Conservation (phyloP, 2,329 filamentous ascomycete species). For the Pseudogymnoascus sp. region DNA sequence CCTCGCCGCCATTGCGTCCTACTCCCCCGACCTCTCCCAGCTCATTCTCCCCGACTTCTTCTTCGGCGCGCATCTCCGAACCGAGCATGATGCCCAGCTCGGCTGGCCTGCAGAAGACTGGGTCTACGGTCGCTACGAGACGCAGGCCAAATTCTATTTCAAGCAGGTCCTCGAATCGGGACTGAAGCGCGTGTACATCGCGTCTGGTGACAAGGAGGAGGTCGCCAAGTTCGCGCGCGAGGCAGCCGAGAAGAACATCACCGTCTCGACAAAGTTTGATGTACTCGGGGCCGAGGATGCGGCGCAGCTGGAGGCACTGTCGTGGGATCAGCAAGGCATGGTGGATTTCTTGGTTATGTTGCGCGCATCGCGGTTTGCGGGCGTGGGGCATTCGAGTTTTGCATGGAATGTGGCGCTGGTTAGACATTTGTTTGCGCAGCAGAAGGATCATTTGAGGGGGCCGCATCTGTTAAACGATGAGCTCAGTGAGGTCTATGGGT, state of each 20-base stretch:
- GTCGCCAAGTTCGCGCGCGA: conserved; percentile 11
- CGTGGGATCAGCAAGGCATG: conserved; percentile 16
- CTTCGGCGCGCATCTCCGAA: conserved; percentile 22
- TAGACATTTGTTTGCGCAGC: conserved; percentile 18
- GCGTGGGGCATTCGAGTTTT: conserved; percentile 13
- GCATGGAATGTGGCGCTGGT: conserved; percentile 19
- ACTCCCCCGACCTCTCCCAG: conserved; percentile 8
- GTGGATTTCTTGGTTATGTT: conserved; percentile 16
- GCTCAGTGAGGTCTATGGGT: conserved; percentile 22
- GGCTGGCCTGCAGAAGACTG: conserved; percentile 18
- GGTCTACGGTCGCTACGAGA: conserved; percentile 19
- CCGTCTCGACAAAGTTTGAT: conserved; percentile 13
- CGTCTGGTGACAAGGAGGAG: conserved; percentile 13
- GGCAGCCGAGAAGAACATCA: conserved; percentile 7
- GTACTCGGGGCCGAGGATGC: conserved; percentile 7
- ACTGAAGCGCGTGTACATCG: conserved; percentile 14
- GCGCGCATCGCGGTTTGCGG: conserved; percentile 13
- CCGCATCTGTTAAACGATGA: conserved; percentile 22
- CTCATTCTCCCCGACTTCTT: conserved; percentile 14
- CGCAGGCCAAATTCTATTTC: conserved; percentile 12
- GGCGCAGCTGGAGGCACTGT: conserved; percentile 2
- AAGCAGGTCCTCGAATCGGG: conserved; percentile 10
- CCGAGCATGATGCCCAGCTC: conserved; percentile 21
- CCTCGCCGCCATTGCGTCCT: background rate
- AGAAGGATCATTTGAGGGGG: conserved; percentile 18